Evolutionary conservation across 768 basidiomycete species (phyloP).

Genomic region (Heimioporus sp.): DNA sequence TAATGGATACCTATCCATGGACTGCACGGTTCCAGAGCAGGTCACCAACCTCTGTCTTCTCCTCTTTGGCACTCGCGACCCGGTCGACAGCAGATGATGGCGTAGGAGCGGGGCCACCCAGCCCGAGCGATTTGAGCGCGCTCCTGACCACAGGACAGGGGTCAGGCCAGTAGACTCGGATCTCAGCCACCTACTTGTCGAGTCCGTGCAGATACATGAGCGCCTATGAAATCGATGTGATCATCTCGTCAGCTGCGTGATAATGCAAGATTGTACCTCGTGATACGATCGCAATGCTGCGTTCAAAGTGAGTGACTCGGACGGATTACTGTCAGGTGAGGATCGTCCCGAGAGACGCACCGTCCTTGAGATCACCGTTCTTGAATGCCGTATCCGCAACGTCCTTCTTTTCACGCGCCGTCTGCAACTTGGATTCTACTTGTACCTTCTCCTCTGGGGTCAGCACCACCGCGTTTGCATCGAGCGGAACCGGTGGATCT

Average conservation of each 20-base stretch:
- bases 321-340: neutral
- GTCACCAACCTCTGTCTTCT: conserved; percentile 61
- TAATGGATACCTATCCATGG: conserved; percentile 24
- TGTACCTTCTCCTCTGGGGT: conserved; percentile 25
- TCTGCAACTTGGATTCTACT: conserved; percentile 50
- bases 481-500: conserved; percentile 7
- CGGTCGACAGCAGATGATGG: conserved; percentile 23
- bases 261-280: conserved; percentile 43
- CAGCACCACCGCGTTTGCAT: conserved; percentile 17
- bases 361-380: conserved; percentile 55
- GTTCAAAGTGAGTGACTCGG: conserved; percentile 1
- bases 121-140: conserved; percentile 52
- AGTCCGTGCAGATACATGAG: conserved; percentile 72
- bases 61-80: conserved; percentile 39
- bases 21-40: neutral
- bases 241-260: neutral
- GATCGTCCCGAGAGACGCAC: conserved; percentile 34
- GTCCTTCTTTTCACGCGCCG: conserved; percentile 67
- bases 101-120: conserved; percentile 16
- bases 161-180: neutral
- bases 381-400: conserved; percentile 69
- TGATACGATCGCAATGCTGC: conserved; percentile 73
- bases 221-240: conserved; percentile 40
- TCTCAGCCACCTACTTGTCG: conserved; percentile 57
- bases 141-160: conserved; percentile 38